Conservation (phyloP, 2,329 filamentous ascomycete species). For the Diplodia corticola region DNA sequence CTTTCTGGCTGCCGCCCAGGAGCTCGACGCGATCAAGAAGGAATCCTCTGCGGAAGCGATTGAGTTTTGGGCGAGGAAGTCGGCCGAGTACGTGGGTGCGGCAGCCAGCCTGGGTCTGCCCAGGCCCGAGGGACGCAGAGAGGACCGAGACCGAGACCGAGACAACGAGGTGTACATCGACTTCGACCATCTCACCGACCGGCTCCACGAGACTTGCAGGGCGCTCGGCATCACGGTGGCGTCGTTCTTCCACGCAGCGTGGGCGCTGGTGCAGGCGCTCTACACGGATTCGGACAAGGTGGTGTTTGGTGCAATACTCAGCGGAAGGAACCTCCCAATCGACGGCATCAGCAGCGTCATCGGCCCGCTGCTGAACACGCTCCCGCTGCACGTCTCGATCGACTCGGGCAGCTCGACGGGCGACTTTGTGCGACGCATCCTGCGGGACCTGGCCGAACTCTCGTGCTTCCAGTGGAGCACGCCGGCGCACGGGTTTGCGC, state of each 20-base stretch:
- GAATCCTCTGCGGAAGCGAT: too few relatives aligned
- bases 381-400: conserved; percentile 25
- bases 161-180: background rate
- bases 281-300: conserved; percentile 37
- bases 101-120: too few relatives aligned
- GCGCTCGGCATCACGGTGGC: conserved; percentile 24
- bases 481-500: conserved; percentile 23
- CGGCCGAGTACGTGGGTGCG: too few relatives aligned
- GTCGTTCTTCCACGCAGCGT: conserved; percentile 37
- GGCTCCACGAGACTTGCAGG: background rate
- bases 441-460: background rate
- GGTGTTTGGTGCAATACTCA: conserved; percentile 39
- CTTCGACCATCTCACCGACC: background rate
- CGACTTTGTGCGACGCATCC: background rate
- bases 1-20: too few relatives aligned
- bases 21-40: too few relatives aligned
- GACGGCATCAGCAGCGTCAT: conserved; percentile 31
- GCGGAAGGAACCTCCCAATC: conserved; percentile 39
- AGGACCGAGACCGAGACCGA: too few relatives aligned
- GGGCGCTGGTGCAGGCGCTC: conserved; percentile 36
- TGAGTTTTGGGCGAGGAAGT: too few relatives aligned
- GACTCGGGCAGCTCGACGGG: background rate
- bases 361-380: conserved; percentile 40
- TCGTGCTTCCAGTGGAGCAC: conserved; percentile 27
- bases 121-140: too few relatives aligned